Conservation (phyloP, 495 filamentous ascomycete genomes). For the Penicillium taxi region DNA sequence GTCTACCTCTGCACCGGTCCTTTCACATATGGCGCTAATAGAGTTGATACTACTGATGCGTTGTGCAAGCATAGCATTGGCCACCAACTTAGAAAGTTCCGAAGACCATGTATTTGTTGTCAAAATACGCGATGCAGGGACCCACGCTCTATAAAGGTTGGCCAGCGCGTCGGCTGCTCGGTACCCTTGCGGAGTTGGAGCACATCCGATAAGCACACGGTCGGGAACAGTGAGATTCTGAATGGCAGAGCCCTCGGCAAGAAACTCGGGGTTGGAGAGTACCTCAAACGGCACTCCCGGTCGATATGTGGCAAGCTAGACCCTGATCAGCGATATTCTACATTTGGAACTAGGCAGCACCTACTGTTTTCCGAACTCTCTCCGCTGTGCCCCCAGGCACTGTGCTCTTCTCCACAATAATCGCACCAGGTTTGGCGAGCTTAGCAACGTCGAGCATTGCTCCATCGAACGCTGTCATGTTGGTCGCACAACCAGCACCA, state of each 20-base stretch:
- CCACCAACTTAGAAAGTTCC: slow-evolving; percentile 71
- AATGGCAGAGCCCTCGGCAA: slow-evolving; percentile 72
- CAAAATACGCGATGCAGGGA: slow-evolving; percentile 56
- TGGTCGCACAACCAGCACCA: slow-evolving; percentile 63
- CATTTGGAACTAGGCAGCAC: slow-evolving; percentile 28
- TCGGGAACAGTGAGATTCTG: slow-evolving; percentile 64
- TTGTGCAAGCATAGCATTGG: slow-evolving; percentile 76
- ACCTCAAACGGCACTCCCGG: slow-evolving; percentile 63
- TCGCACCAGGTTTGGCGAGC: slow-evolving; percentile 56
- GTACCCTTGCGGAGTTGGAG: slow-evolving; percentile 45
- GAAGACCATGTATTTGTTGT: slow-evolving; percentile 73
- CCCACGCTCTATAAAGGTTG: slow-evolving; percentile 64
- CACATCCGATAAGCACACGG: slow-evolving; percentile 69
- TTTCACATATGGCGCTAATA: slow-evolving; percentile 72
- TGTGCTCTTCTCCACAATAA: slow-evolving; percentile 79
- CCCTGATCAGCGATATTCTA: slow-evolving; percentile 44
- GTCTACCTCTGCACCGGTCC: slow-evolving; percentile 65
- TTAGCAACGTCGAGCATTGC: slow-evolving; percentile 60
- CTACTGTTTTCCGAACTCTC: slow-evolving; percentile 56
- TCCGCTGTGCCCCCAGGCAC: slow-evolving; percentile 74
- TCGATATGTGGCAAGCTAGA: slow-evolving; percentile 41
- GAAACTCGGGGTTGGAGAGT: slow-evolving; percentile 77
- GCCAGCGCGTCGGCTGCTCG: slow-evolving; percentile 56
- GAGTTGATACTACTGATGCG: slow-evolving; percentile 81
- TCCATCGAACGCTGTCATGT: slow-evolving; percentile 65